A percentile compares a stretch with the other conserved stretches of the same genome.
These are phyloP conservation scores for Aspergillus terreus DNA, from an alignment of 2,329 filamentous ascomycete species.

Conservation along the genomic window DNA sequence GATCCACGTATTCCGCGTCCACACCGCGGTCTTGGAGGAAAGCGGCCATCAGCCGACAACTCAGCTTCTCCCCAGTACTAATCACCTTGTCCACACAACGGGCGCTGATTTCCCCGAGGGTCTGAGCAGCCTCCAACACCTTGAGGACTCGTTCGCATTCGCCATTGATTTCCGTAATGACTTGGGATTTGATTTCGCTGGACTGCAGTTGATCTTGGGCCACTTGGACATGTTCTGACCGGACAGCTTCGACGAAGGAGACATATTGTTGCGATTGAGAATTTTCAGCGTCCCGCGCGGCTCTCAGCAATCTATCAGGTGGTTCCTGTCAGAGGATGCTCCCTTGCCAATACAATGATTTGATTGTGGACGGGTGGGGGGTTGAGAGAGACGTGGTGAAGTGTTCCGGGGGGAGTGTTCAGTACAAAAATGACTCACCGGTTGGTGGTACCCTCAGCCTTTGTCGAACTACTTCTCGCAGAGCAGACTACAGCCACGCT, in stretches of 20 bases:
- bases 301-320: slow-evolving; percentile 40
- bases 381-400: not conserved
- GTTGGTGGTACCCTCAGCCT: slow-evolving; percentile 92
- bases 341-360: not conserved
- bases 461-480: slow-evolving; percentile 88
- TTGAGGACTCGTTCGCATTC: slow-evolving; percentile 80
- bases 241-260: slow-evolving; percentile 74
- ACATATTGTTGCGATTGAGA: slow-evolving; percentile 58
- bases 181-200: slow-evolving; percentile 52
- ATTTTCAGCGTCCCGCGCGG: slow-evolving; percentile 48
- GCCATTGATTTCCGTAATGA: slow-evolving; percentile 64
- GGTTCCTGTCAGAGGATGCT: slow-evolving; percentile 1
- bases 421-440: slow-evolving; percentile 58
- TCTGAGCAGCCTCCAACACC: slow-evolving; percentile 63
- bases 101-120: slow-evolving; percentile 66
- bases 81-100: slow-evolving; percentile 83
- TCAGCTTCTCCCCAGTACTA: slow-evolving; percentile 93
- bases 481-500: slow-evolving; percentile 93
- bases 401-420: not conserved
- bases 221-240: slow-evolving; percentile 73
- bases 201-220: slow-evolving; percentile 62
- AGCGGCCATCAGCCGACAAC: slow-evolving; percentile 85
- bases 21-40: slow-evolving; percentile 77
- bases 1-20: slow-evolving; percentile 83
- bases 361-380: no score